Percentiles rank a stretch among this genome's conserved stretches.
These are phyloP conservation scores for Suillus occidentalis DNA, from an alignment of 768 basidiomycete genomes.

Conservation along the genomic window DNA sequence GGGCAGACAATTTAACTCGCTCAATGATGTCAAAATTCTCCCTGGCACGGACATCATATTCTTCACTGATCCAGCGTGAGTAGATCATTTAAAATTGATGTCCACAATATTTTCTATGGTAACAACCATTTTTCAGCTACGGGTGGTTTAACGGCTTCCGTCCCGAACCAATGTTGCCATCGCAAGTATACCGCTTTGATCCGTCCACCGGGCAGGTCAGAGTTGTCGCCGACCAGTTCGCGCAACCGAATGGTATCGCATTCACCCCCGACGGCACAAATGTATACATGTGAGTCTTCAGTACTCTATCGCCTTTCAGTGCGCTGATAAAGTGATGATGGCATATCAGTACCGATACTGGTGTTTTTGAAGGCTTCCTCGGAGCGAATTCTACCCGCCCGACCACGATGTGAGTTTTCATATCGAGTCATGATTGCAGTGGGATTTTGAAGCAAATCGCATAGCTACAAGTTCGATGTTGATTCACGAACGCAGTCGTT, in stretches of 20 bases:
- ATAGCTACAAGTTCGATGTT: constrained; percentile 65
- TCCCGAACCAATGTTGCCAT: constrained; percentile 40
- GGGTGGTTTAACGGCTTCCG: constrained; percentile 39
- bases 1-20: constrained; percentile 78
- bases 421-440: neutral
- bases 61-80: constrained; percentile 69
- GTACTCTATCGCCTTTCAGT: no score
- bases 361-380: constrained; percentile 15
- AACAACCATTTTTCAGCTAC: constrained; percentile 17
- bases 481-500: constrained; percentile 50
- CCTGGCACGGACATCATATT: constrained; percentile 64
- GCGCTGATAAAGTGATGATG: no score
- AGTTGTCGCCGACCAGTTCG: constrained; percentile 44
- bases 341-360: constrained; percentile 24
- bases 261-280: constrained; percentile 32
- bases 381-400: constrained; percentile 24
- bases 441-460: constrained; percentile 1
- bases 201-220: constrained; percentile 40
- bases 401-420: constrained; percentile 23
- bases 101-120: no score
- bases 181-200: constrained; percentile 47
- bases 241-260: constrained; percentile 38
- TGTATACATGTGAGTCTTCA: constrained; percentile 28
- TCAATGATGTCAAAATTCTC: constrained; percentile 78
- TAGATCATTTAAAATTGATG: no score